These are phyloP conservation scores for Thinopyrum elongatum DNA, from an alignment of 176 grass and related monocot genomes.

Conservation along the genomic window DNA sequence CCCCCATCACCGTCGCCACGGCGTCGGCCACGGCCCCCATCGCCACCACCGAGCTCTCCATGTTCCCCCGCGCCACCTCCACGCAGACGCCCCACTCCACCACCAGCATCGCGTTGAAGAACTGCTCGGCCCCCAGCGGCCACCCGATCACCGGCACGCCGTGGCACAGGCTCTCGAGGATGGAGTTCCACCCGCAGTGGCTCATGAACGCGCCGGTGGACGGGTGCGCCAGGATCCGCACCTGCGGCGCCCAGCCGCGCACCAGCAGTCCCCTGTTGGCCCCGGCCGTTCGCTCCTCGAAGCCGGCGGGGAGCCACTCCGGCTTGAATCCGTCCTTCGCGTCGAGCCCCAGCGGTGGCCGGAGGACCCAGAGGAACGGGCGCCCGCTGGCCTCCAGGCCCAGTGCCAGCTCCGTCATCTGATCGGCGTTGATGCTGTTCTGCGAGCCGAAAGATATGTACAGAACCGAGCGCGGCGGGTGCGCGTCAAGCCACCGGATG, in stretches of 20 bases:
- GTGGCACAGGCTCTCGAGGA: conserved; percentile 52
- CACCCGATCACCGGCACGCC: conserved; percentile 53
- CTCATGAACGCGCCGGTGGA: conserved; percentile 53
- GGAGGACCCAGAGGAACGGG: conserved; percentile 59
- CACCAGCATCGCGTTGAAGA: conserved; percentile 59
- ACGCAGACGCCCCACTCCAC: conserved; percentile 53
- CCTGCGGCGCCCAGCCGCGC: conserved; percentile 55
- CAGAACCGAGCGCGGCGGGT: conserved; percentile 41
- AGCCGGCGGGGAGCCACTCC: conserved; percentile 58
- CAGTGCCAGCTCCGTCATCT: conserved; percentile 52
- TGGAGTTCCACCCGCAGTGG: conserved; percentile 77
- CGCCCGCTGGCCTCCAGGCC: conserved; percentile 54
- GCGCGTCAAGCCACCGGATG: conserved; percentile 49
- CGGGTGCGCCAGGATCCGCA: conserved; percentile 48
- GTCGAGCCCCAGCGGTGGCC: conserved; percentile 47
- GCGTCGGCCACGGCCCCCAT: conserved; percentile 14
- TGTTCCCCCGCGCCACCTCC: conserved; percentile 55
- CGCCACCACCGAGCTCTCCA: conserved; percentile 34
- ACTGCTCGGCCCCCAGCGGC: conserved; percentile 52
- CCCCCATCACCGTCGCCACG: conserved; percentile 30
- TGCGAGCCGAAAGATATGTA: conserved; percentile 71
- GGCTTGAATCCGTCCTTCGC: conserved; percentile 26
- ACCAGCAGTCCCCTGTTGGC: conserved; percentile 18
- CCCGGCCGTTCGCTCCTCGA: conserved; percentile 35
- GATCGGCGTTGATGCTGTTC: conserved; percentile 45